A percentile compares a stretch with the other conserved stretches of the same genome.
Evolutionary conservation across 2,329 filamentous ascomycete genomes (phyloP).

Genomic region (Stachybotrys chartarum): DNA sequence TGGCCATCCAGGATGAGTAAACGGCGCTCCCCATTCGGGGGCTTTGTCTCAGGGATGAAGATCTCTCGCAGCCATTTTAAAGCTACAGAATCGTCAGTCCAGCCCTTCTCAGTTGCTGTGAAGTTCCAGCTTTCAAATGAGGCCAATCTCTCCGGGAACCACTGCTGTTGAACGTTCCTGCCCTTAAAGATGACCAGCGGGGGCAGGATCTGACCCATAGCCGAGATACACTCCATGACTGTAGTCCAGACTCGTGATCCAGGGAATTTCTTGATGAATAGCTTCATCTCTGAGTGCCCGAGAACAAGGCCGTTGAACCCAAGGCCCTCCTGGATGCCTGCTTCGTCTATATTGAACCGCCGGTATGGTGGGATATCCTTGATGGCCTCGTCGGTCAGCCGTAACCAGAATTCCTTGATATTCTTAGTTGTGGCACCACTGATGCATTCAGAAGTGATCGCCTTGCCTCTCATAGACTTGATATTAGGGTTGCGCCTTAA

Average conservation of each 20-base stretch:
- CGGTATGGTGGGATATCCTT: background rate
- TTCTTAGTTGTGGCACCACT: constrained; percentile 1
- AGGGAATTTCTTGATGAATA: constrained; percentile 2
- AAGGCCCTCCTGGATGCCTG: constrained; percentile 3
- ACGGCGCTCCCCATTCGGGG: background rate
- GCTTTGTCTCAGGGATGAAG: constrained; percentile 6
- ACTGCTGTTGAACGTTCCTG: constrained; percentile 9
- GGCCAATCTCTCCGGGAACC: constrained; percentile 7
- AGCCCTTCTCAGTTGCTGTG: constrained; percentile 11
- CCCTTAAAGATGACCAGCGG: constrained; percentile 15
- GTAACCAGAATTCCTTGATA: background rate
- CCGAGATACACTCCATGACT: constrained; percentile 11
- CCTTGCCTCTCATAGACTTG: constrained; percentile 2
- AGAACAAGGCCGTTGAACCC: constrained; percentile 6
- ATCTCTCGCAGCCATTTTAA: constrained; percentile 10
- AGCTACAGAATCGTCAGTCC: constrained; percentile 8
- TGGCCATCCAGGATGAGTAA: constrained; percentile 5
- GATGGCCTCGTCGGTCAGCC: background rate
- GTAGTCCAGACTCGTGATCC: constrained; percentile 8
- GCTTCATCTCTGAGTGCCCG: constrained; percentile 1
- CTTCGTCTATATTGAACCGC: constrained; percentile 7
- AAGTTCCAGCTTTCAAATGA: constrained; percentile 9
- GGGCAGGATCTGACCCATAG: constrained; percentile 2
- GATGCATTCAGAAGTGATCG: background rate
- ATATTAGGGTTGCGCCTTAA: constrained; percentile 3